Base-by-base conservation (phyloP, 768 basidiomycete species). In the Terana coerulea region DNA sequence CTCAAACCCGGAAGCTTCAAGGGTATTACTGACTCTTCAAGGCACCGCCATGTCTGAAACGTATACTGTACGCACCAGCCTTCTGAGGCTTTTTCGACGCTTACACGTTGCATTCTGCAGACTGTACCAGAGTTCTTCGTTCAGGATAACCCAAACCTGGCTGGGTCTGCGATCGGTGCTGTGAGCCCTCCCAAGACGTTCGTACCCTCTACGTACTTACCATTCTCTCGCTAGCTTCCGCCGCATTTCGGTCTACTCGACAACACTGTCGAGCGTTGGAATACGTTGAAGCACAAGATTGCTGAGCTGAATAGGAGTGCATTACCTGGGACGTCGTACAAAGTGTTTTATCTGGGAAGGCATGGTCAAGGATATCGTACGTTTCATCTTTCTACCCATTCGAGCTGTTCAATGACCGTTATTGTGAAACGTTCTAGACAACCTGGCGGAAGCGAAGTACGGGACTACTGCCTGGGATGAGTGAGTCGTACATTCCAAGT, bases 361-460 rank as follows among this genome's bases (percentile, higher is more conserved):
- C 88, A 91, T 54, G 88, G 88, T 1, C 71, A 90, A 65, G 88
- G 86, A 49, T 79, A 75, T 59, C 87, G 87, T 88, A 64, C 57
- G 84, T 58, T 29, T 39, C 14, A 45, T 11, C 40, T 39, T 25
- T 45, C 8, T 37, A n/a, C 29, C 3, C n/a, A 21, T 31, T 8
- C 21, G 25, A 12, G 10, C 15, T 53, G 25, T 14, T 47, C 30
- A 30, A 7, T 28, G 9, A 19, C 17, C 17, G 15, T 26, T 41
- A 8, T n/a, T 11, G n/a, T 31, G 26, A 31, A 19, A 12, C 24
- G 25, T 36, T 15, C 15, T 56, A 88, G 86, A 91, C 67, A 91
- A 91, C 56, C 74, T 84, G 0, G 88, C 71, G 0, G 76, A 77
- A 54, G 68, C 70, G 3, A 76, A 81, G 61, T 86, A 90, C 60